Evolutionary conservation across 495 filamentous ascomycete genomes (phyloP), one percentile per base, ranked within the genome.

Genomic region (Penicillium coffeae): DNA sequence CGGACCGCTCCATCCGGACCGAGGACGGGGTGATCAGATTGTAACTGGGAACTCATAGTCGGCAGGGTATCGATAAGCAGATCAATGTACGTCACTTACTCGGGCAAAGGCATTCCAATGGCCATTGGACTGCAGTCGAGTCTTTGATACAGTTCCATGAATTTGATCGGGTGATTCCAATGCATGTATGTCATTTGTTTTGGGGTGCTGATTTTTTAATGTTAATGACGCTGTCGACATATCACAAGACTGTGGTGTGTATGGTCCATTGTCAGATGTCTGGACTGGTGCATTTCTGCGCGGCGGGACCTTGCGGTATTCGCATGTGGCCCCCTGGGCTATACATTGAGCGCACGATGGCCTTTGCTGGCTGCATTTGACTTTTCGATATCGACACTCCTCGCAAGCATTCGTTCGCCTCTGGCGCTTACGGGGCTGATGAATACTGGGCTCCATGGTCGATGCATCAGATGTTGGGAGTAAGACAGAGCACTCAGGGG

Each of bases 31-130:
- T n/a, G n/a, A n/a, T n/a, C n/a, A n/a, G n/a, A n/a, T n/a, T n/a
- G n/a, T n/a, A n/a, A 61, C 10, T 63, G 50, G 4, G 58, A 60
- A 7, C 55, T 18, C 58, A 20, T 19, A 73, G 14, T 46, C 49
- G 45, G 63, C 32, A 54, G 50, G 35, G 56, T 10, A 5, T n/a
- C 12, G 12, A 33, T 2, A 59, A 45, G 8, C 25, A 50, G 52
- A 69, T 68, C 39, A 62, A 68, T 44, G 54, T 59, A 21, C 60
- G 56, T 38, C 7, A 15, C 14, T 61, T 55, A 65, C 65, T 36
- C 66, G 46, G 6, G 65, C 43, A 4, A 55, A 42, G 15, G 59
- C 27, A 41, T 45, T 67, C 64, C 64, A 67, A 52, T 67, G 64
- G 2, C 64, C 59, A 10, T 52, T 35, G 5, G 61, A 61, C 25